Base-by-base conservation (phyloP, 192 early-diverging fungal genomes). In the Obelidium mucronatum region DNA sequence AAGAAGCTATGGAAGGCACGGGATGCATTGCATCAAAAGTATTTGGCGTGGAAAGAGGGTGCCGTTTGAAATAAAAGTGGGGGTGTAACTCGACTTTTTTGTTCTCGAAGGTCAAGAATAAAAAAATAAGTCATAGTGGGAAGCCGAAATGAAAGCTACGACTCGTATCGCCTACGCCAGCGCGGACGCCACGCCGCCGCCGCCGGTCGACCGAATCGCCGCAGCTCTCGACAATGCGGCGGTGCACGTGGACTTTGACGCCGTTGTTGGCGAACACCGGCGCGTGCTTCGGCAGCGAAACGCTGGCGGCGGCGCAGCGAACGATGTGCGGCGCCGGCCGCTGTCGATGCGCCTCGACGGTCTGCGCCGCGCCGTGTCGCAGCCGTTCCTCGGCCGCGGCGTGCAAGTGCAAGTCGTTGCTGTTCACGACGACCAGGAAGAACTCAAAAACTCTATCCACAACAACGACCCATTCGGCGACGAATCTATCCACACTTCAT, bases 161-260 rank as follows among this genome's bases (percentile, higher is more conserved):
- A 59, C 56, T 28, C 56, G 56, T 6, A 13, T 59, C 28, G 56
- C 19, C 8, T 59, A 59, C 26, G 17, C 6, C 5, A 6, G 56
- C 56, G 28, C 56, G 56, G 19, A 30, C 19, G 19, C 56, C 13
- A 5, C 56, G 6, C 19, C 56, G 56, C 19, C 6, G 48, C 8
- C 22, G 8, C 22, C 48, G 22, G 48, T 22, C 8, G 48, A 22
- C 48, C 11, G 22, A 8, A 28, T 6, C 56, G 56, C 13, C 17
- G 28, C 56, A 6, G 56, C 6, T 6, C 5, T 30, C 5, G 56
- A 30, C 5, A 28, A 13, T 13, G 56, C 13, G 19, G 56, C 13
- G 26, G 56, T 59, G 26, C 17, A 59, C 56, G 56, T 24, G 8
- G 56, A 59, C 56, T 24, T 59, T 59, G 56, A 59, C 56, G 13